These are phyloP conservation scores for Fraxinus greggii DNA, from an alignment of 305 asterid genomes.

Conservation along the genomic window DNA sequence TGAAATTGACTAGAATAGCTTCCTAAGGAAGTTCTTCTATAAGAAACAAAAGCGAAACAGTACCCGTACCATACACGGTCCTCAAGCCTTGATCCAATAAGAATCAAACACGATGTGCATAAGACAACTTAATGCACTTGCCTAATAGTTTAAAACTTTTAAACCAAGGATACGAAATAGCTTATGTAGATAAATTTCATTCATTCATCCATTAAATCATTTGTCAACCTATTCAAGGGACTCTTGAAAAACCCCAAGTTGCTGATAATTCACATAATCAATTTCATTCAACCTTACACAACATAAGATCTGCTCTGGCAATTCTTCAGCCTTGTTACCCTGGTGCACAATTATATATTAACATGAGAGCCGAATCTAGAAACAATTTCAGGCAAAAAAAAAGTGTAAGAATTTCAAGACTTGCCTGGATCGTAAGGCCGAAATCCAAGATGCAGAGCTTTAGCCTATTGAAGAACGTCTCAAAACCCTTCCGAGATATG, in stretches of 20 bases:
- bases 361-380: not conserved
- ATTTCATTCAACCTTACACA: slow-evolving; percentile 59
- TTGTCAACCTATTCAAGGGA: slow-evolving; percentile 2
- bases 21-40: not conserved
- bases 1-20: not conserved
- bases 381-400: not conserved
- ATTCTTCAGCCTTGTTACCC: slow-evolving; percentile 40
- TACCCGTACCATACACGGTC: not conserved
- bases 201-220: not conserved
- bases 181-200: not conserved
- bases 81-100: not conserved
- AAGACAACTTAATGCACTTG: not conserved
- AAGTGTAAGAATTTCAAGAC: not conserved
- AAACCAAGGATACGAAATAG: not conserved
- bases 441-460: slow-evolving; percentile 51
- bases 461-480: slow-evolving; percentile 48
- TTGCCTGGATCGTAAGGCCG: slow-evolving; percentile 56
- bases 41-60: not conserved
- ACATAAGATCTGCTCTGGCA: slow-evolving; percentile 55
- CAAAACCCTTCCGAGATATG: slow-evolving; percentile 59
- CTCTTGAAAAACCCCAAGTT: not conserved
- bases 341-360: not conserved
- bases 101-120: not conserved
- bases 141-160: not conserved
- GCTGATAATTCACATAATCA: slow-evolving; percentile 33